Evolutionary conservation across 2,329 filamentous ascomycete genomes (phyloP).

Genomic region (Arthrobotrys sinensis): DNA sequence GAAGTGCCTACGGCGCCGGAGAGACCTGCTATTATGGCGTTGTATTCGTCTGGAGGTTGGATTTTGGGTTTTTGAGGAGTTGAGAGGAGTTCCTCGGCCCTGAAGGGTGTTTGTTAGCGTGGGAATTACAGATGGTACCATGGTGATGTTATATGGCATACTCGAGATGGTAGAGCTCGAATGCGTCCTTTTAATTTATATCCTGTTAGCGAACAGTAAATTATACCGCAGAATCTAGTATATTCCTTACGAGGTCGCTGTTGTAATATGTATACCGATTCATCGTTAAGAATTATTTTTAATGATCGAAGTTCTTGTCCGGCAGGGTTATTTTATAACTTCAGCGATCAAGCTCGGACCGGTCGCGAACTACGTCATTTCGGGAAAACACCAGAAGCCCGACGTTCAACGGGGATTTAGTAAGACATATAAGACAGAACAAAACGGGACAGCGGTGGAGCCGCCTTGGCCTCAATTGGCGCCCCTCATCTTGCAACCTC

Average conservation of each 20-base stretch:
- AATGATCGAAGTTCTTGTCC: not conserved
- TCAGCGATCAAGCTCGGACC: not conserved
- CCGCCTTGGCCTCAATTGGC: not conserved
- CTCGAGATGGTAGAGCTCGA: slow-evolving; percentile 58
- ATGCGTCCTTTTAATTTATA: slow-evolving; percentile 40
- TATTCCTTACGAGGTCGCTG: slow-evolving; percentile 53
- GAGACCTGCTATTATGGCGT: slow-evolving; percentile 71
- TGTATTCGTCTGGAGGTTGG: slow-evolving; percentile 45
- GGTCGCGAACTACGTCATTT: slow-evolving; percentile 24
- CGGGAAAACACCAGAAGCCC: not conserved
- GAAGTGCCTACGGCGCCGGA: slow-evolving; percentile 85
- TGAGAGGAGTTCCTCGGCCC: slow-evolving; percentile 45
- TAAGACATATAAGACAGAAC: no score
- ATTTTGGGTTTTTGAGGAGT: slow-evolving; percentile 1
- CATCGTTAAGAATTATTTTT: slow-evolving; percentile 6
- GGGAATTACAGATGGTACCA: not conserved
- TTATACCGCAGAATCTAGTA: not conserved
- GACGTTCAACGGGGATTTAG: no score
- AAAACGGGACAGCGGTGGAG: no score
- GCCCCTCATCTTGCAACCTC: not conserved
- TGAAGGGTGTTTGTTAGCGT: slow-evolving; percentile 10
- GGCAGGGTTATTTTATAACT: slow-evolving; percentile 3
- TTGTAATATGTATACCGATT: slow-evolving; percentile 57
- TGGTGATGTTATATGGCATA: slow-evolving; percentile 9
- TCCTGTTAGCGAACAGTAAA: not conserved